Conservation (phyloP, 1,284 basidiomycete genomes). For the Neonothopanus nambi region DNA sequence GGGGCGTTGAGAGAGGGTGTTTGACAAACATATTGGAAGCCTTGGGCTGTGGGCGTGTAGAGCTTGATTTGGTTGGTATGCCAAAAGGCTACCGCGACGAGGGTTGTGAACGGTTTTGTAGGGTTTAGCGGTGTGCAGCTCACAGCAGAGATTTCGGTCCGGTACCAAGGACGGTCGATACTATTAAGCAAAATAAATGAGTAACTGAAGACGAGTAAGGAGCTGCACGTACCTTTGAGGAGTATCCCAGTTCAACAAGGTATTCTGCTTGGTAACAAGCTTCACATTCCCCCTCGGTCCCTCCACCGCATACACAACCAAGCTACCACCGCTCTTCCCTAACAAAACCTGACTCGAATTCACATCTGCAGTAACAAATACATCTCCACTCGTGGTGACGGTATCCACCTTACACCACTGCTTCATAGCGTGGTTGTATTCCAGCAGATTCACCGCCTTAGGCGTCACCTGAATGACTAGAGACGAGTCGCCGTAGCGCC, state of each 20-base stretch:
- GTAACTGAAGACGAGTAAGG: conserved; percentile 1
- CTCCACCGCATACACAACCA: conserved; percentile 54
- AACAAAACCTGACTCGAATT: conserved; percentile 67
- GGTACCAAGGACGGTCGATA: conserved; percentile 12
- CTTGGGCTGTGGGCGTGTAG: conserved; percentile 36
- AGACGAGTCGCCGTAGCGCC: conserved; percentile 50
- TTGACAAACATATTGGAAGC: conserved; percentile 45
- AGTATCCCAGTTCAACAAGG: too few relatives aligned
- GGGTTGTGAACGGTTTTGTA: conserved; percentile 43
- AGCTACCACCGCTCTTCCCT: conserved; percentile 57
- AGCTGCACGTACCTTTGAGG: too few relatives aligned
- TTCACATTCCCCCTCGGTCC: conserved; percentile 19
- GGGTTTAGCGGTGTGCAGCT: conserved; percentile 59
- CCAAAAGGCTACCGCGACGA: conserved; percentile 79
- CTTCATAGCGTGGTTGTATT: conserved; percentile 44
- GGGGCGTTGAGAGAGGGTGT: conserved; percentile 53
- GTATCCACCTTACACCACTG: conserved; percentile 19
- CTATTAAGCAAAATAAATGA: background rate
- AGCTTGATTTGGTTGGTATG: conserved; percentile 64
- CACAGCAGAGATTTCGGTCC: conserved; percentile 62
- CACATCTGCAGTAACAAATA: conserved; percentile 68
- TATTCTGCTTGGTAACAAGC: too few relatives aligned
- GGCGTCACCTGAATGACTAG: conserved; percentile 74
- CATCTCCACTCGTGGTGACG: conserved; percentile 3
- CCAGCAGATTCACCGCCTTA: conserved; percentile 51